phyloP scores from a whole-genome alignment of 2,329 filamentous ascomycete genomes.

The Didymella segeticola region DNA sequence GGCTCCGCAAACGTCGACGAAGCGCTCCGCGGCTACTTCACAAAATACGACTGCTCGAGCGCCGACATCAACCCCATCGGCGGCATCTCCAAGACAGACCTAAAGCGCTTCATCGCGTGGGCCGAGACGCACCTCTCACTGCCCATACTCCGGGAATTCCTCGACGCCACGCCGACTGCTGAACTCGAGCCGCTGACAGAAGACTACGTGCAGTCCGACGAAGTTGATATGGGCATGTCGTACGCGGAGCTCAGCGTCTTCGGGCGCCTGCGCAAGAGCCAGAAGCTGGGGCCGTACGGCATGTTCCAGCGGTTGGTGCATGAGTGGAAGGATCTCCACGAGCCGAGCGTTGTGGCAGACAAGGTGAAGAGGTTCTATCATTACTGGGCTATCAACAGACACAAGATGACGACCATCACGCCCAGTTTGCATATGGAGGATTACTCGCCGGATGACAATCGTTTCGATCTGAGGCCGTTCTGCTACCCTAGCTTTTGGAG shows the following conservation, averaged over 20 bases:
- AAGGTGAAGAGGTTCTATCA: slow-evolving; percentile 56
- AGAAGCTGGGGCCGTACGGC: slow-evolving; percentile 56
- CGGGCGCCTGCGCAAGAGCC: slow-evolving; percentile 61
- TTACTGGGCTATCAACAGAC: slow-evolving; percentile 45
- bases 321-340: slow-evolving; percentile 54
- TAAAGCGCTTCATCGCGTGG: slow-evolving; percentile 76
- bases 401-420: slow-evolving; percentile 39
- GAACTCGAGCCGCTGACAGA: slow-evolving; percentile 69
- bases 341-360: slow-evolving; percentile 53
- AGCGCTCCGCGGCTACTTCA: slow-evolving; percentile 63
- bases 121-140: slow-evolving; percentile 60
- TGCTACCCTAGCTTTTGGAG: slow-evolving; percentile 53
- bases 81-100: slow-evolving; percentile 68
- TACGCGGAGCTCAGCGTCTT: slow-evolving; percentile 62
- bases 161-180: slow-evolving; percentile 57
- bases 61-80: slow-evolving; percentile 64
- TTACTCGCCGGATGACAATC: slow-evolving; percentile 65
- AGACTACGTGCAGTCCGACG: slow-evolving; percentile 65
- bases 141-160: slow-evolving; percentile 70
- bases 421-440: slow-evolving; percentile 48
- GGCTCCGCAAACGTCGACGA: slow-evolving; percentile 68
- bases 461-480: slow-evolving; percentile 57
- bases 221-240: slow-evolving; percentile 59
- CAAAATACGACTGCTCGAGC: slow-evolving; percentile 72
- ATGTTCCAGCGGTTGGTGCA: slow-evolving; percentile 62